Percentiles rank a stretch among this genome's conserved stretches.
phyloP scores from a whole-genome alignment of 1,139 yeast genomes.

The Zygosaccharomyces pseudobailii region DNA sequence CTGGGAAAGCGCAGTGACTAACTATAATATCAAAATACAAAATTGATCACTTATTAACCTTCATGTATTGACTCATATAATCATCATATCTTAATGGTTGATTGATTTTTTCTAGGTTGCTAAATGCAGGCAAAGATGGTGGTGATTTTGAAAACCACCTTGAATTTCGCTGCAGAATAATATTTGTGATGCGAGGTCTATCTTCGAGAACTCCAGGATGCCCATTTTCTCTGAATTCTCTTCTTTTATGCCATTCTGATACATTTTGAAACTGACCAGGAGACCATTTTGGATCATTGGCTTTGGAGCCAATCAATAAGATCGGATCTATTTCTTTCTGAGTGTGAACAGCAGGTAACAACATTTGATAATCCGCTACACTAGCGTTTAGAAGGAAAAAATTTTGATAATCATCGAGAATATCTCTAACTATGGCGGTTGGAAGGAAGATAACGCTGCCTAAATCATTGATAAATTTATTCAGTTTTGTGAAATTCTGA shows the following conservation, averaged over 20 bases:
- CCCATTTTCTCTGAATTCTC: slow-evolving; percentile 45
- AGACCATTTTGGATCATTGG: slow-evolving; percentile 28
- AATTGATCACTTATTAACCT: neutral
- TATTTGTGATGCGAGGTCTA: slow-evolving; percentile 53
- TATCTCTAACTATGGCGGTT: slow-evolving; percentile 42
- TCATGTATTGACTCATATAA: slow-evolving; percentile 3
- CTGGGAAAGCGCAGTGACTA: too few relatives aligned
- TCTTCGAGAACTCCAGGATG: slow-evolving; percentile 58
- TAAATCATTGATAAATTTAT: slow-evolving; percentile 41
- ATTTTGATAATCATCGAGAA: slow-evolving; percentile 35
- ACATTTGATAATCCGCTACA: slow-evolving; percentile 15
- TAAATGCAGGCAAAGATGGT: slow-evolving; percentile 52
- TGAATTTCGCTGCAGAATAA: slow-evolving; percentile 33
- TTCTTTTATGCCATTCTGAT: slow-evolving; percentile 34
- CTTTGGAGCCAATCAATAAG: slow-evolving; percentile 26
- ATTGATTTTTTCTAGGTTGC: slow-evolving; percentile 57
- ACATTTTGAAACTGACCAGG: slow-evolving; percentile 15
- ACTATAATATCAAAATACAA: neutral
- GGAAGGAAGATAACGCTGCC: slow-evolving; percentile 46
- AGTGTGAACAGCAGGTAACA: slow-evolving; percentile 1
- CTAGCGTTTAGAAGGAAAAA: slow-evolving; percentile 33
- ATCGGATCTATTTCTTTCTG: slow-evolving; percentile 20
- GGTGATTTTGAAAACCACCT: slow-evolving; percentile 26
- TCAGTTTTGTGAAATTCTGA: slow-evolving; percentile 43
- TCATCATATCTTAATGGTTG: slow-evolving; percentile 26